These are phyloP conservation scores for Talaromyces sp. DNA, from an alignment of 2,329 filamentous ascomycete genomes.

Conservation along the genomic window DNA sequence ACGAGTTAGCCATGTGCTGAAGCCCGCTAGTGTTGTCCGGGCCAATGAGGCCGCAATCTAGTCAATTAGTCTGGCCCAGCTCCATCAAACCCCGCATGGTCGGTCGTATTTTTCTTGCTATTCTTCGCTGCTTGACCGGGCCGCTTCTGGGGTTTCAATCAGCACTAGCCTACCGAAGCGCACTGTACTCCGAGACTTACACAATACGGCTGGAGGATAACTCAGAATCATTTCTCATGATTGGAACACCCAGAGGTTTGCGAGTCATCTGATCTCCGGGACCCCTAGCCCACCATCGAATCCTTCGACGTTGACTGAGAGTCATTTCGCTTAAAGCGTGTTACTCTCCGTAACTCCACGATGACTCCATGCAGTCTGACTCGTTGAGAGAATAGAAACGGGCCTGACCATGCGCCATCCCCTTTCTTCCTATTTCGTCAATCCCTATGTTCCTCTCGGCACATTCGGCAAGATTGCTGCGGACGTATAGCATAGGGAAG, in stretches of 20 bases:
- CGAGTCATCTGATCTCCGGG: background rate
- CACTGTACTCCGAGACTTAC: background rate
- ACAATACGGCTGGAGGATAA: background rate
- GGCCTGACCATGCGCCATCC: background rate
- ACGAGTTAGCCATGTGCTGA: background rate
- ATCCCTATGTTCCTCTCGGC: background rate
- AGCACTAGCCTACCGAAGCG: background rate
- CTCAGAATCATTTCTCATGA: background rate
- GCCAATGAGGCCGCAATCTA: background rate
- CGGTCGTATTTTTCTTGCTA: background rate
- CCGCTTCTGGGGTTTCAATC: constrained; percentile 4
- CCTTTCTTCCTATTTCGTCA: background rate
- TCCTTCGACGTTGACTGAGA: background rate
- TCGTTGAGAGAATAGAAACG: background rate
- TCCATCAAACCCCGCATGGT: constrained; percentile 7
- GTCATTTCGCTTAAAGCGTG: background rate
- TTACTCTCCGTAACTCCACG: background rate
- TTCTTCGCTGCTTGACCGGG: background rate
- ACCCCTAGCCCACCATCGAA: background rate
- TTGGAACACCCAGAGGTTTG: background rate
- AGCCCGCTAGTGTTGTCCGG: background rate
- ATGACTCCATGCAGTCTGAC: background rate
- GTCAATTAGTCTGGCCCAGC: background rate
- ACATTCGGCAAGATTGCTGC: background rate
- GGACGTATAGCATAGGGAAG: background rate